phyloP scores from a whole-genome alignment of 2,329 filamentous ascomycete genomes.

The Lecanicillium sp. region DNA sequence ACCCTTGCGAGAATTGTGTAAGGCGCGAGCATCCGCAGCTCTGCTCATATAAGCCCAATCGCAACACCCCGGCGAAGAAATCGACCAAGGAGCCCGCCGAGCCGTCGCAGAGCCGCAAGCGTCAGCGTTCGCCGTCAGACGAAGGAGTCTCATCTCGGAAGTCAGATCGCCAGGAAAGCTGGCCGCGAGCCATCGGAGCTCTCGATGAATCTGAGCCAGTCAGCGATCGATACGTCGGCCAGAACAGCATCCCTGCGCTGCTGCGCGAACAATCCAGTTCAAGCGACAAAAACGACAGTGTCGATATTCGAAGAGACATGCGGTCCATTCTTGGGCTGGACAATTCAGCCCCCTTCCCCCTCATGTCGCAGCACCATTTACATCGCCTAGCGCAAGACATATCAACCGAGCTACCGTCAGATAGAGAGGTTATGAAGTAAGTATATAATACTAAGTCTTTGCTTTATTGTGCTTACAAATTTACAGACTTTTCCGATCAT shows the following conservation, averaged over 20 bases:
- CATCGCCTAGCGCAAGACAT: conserved; percentile 56
- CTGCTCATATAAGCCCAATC: conserved; percentile 62
- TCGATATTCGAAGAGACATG: conserved; percentile 59
- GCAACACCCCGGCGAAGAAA: conserved; percentile 32
- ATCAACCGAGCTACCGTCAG: conserved; percentile 54
- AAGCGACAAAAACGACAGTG: conserved; percentile 44
- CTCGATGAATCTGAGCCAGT: conserved; percentile 51
- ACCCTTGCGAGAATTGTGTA: conserved; percentile 62
- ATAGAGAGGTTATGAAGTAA: conserved; percentile 61
- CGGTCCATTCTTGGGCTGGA: conserved; percentile 60
- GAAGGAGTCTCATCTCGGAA: conserved; percentile 27
- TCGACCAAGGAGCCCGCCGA: conserved; percentile 28
- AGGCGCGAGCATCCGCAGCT: conserved; percentile 59
- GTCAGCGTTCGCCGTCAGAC: conserved; percentile 29
- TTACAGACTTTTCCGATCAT: conserved; percentile 54
- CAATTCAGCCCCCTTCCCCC: conserved; percentile 59
- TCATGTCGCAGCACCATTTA: conserved; percentile 59
- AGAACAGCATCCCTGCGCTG: conserved; percentile 63
- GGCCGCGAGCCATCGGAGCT: conserved; percentile 39
- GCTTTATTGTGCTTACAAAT: not conserved
- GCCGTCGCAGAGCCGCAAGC: conserved; percentile 24
- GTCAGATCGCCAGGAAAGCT: conserved; percentile 34
- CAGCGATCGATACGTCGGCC: conserved; percentile 55
- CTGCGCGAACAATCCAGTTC: conserved; percentile 54
- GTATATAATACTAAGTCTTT: conserved; percentile 21